Percentiles rank a stretch among this genome's conserved stretches.
phyloP scores from a whole-genome alignment of 2,329 filamentous ascomycete species.

The Talaromyces funiculosus region DNA sequence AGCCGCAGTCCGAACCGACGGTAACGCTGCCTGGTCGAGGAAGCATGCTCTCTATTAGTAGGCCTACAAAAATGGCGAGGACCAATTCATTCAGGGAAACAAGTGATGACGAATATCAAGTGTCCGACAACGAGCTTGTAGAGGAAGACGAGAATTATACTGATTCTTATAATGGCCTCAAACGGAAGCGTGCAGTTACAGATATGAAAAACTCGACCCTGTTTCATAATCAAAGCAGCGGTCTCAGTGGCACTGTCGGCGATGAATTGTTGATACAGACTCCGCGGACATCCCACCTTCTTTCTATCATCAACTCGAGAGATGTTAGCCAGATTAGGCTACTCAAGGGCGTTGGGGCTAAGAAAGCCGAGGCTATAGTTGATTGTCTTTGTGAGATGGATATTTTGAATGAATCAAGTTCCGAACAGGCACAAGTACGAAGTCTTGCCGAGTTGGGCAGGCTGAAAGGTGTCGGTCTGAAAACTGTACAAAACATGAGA shows the following conservation, averaged over 20 bases:
- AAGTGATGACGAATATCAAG: conserved; percentile 29
- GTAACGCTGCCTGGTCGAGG: conserved; percentile 22
- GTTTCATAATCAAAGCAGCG: not conserved
- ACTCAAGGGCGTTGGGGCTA: conserved; percentile 43
- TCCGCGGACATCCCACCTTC: conserved; percentile 40
- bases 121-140: conserved; percentile 19
- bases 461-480: conserved; percentile 41
- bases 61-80: conserved; percentile 21
- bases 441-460: conserved; percentile 38
- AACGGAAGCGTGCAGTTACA: conserved; percentile 25
- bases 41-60: conserved; percentile 30
- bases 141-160: conserved; percentile 28
- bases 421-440: conserved; percentile 27
- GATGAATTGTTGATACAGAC: conserved; percentile 23
- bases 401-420: conserved; percentile 19
- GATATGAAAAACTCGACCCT: conserved; percentile 15
- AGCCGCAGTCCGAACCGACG: conserved; percentile 13
- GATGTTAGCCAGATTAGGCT: conserved; percentile 43
- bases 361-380: conserved; percentile 45
- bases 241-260: conserved; percentile 16
- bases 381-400: conserved; percentile 43
- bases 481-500: conserved; percentile 45
- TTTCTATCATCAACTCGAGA: conserved; percentile 43
- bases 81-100: conserved; percentile 27
- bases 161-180: conserved; percentile 17